phyloP scores from a whole-genome alignment of 2,329 filamentous ascomycete species.

The Stylonectria norvegica region DNA sequence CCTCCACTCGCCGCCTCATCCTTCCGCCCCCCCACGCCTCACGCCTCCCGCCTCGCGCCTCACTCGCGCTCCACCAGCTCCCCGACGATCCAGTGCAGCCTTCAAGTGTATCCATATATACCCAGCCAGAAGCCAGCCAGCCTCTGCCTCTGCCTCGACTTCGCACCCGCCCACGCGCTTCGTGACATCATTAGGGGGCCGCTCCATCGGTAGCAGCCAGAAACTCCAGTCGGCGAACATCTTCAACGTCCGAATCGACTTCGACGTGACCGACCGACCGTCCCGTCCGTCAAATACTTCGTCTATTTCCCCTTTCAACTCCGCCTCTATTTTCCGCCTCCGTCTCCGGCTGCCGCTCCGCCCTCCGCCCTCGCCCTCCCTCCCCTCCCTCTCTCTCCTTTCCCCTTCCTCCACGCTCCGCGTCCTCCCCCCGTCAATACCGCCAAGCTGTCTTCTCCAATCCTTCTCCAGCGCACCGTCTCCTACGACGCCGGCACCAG shows the following conservation, averaged over 20 bases:
- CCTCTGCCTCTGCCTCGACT: conserved; percentile 17
- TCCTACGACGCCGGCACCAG: conserved; percentile 84
- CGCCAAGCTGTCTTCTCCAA: conserved; percentile 93
- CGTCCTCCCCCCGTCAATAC: conserved; percentile 53
- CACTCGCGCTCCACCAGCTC: too few relatives aligned
- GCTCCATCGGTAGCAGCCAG: too few relatives aligned
- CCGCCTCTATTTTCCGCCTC: too few relatives aligned
- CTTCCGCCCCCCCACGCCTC: too few relatives aligned
- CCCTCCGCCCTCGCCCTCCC: conserved; percentile 3
- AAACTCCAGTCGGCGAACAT: conserved; percentile 7
- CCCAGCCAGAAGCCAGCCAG: conserved; percentile 2
- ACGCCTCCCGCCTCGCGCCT: too few relatives aligned
- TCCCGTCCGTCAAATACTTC: too few relatives aligned
- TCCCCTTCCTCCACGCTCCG: conserved; percentile 12
- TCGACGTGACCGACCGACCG: conserved; percentile 9
- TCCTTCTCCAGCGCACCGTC: conserved; percentile 84
- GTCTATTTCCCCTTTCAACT: too few relatives aligned
- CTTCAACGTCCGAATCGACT: conserved; percentile 11
- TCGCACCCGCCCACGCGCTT: conserved; percentile 15
- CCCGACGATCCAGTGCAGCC: too few relatives aligned
- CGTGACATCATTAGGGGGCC: conserved; percentile 31
- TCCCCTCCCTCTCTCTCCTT: conserved; percentile 12
- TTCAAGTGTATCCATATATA: too few relatives aligned
- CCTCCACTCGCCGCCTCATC: too few relatives aligned
- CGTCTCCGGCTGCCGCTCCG: too few relatives aligned